Conservation (phyloP, 257 asterid species). For the Thymus quinquecostatus region DNA sequence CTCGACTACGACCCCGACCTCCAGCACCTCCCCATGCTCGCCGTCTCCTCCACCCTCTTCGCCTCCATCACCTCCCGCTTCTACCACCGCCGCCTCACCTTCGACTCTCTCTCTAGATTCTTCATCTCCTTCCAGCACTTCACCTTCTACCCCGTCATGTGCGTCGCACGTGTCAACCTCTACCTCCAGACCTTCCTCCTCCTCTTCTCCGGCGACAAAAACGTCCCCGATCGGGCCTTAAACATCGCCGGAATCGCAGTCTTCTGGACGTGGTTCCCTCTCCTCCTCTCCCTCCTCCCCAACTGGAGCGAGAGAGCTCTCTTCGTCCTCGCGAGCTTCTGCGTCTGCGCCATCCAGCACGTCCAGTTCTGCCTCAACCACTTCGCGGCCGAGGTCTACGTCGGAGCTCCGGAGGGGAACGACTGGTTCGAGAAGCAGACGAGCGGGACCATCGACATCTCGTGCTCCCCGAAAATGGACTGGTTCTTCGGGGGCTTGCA, state of each 20-base stretch:
- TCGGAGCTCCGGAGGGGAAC: constrained; percentile 73
- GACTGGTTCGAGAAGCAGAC: constrained; percentile 96
- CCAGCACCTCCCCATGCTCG: constrained; percentile 86
- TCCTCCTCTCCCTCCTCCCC: constrained; percentile 65
- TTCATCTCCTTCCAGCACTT: constrained; percentile 76
- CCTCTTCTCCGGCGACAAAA: constrained; percentile 59
- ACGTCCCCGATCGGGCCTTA: constrained; percentile 57
- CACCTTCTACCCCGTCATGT: constrained; percentile 68
- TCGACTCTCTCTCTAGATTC: constrained; percentile 61
- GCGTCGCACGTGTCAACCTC: constrained; percentile 72
- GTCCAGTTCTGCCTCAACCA: constrained; percentile 84
- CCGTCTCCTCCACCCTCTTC: constrained; percentile 62
- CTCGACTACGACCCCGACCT: constrained; percentile 94
- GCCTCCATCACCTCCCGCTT: constrained; percentile 55
- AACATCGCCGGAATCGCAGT: constrained; percentile 71
- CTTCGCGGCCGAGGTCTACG: constrained; percentile 73
- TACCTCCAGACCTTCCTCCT: constrained; percentile 72
- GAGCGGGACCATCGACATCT: constrained; percentile 74
- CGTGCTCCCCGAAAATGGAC: constrained; percentile 71
- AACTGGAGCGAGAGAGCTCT: constrained; percentile 63
- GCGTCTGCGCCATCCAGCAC: constrained; percentile 69
- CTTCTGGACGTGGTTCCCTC: constrained; percentile 94
- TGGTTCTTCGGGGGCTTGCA: constrained; percentile 90
- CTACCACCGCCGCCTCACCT: constrained; percentile 64
- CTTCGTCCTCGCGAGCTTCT: constrained; percentile 62